Evolutionary conservation across 108 stramenopile genomes (phyloP).

Genomic region (Fistulifera pelliculosa): DNA sequence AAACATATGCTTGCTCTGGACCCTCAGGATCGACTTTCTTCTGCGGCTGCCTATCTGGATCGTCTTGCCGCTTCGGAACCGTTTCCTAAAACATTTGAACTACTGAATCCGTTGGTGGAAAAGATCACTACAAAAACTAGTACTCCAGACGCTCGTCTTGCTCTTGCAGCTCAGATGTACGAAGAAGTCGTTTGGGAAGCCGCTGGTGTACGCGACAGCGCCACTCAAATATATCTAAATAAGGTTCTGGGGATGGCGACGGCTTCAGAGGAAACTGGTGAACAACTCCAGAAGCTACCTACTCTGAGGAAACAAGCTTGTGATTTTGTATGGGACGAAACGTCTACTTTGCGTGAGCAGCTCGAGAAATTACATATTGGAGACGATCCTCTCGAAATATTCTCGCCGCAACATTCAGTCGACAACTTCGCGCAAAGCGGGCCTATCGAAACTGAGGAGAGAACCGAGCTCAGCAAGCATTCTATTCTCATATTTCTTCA

Average conservation of each 20-base stretch:
- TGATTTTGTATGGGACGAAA: conserved; percentile 8
- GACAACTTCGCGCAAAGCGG: not conserved
- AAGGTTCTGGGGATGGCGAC: conserved; percentile 26
- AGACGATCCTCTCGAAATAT: conserved; percentile 14
- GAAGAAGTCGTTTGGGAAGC: conserved; percentile 56
- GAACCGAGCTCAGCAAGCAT: not conserved
- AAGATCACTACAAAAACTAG: conserved; percentile 5
- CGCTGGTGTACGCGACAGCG: conserved; percentile 63
- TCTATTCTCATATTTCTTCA: conserved; percentile 80
- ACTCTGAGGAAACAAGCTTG: conserved; percentile 5
- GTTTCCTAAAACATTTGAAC: conserved; percentile 21
- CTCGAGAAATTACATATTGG: conserved; percentile 32
- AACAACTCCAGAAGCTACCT: not conserved
- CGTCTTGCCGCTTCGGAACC: conserved; percentile 37
- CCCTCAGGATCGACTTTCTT: conserved; percentile 55
- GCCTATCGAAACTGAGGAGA: not conserved
- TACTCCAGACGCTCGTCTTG: conserved; percentile 86
- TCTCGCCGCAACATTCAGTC: not conserved
- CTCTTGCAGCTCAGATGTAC: conserved; percentile 72
- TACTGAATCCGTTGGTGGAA: conserved; percentile 18
- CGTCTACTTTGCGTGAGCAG: conserved; percentile 11
- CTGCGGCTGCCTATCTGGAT: conserved; percentile 57
- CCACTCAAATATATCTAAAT: conserved; percentile 61
- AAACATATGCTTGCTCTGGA: conserved; percentile 84
- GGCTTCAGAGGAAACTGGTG: not conserved